These are phyloP conservation scores for Tetrapisispora namnaoensis DNA, from an alignment of 805 yeast genomes.

Conservation along the genomic window DNA sequence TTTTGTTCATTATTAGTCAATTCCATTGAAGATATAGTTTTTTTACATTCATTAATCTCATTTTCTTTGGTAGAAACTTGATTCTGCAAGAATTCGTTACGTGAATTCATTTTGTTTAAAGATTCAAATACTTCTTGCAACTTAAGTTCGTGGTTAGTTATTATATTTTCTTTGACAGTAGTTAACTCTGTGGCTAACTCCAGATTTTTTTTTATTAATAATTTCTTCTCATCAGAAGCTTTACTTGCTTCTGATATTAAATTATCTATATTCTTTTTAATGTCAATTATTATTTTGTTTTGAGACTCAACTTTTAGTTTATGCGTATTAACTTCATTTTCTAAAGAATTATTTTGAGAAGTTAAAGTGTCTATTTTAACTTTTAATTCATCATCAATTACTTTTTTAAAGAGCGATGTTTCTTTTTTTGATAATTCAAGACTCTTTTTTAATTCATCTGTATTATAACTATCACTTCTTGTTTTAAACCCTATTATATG, in stretches of 20 bases:
- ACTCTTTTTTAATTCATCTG: neutral
- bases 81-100: neutral
- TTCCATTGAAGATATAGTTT: neutral
- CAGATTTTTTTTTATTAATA: conserved; percentile 2
- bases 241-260: neutral
- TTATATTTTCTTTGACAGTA: conserved; percentile 2
- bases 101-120: neutral
- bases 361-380: conserved; percentile 4
- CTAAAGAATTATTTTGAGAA: conserved; percentile 1
- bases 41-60: neutral
- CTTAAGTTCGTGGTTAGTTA: conserved; percentile 5
- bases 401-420: conserved; percentile 3
- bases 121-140: conserved; percentile 3
- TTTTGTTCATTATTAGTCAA: neutral
- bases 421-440: neutral
- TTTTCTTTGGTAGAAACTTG: neutral
- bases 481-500: conserved; percentile 12
- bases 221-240: conserved; percentile 6
- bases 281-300: neutral
- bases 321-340: neutral
- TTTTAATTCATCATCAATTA: conserved; percentile 12
- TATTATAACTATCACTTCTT: conserved; percentile 5
- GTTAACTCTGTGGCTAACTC: conserved; percentile 6
- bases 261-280: neutral
- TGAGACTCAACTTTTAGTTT: conserved; percentile 1